Base-by-base conservation (phyloP, 306 rosid genomes). In the Fagus sylvatica region DNA sequence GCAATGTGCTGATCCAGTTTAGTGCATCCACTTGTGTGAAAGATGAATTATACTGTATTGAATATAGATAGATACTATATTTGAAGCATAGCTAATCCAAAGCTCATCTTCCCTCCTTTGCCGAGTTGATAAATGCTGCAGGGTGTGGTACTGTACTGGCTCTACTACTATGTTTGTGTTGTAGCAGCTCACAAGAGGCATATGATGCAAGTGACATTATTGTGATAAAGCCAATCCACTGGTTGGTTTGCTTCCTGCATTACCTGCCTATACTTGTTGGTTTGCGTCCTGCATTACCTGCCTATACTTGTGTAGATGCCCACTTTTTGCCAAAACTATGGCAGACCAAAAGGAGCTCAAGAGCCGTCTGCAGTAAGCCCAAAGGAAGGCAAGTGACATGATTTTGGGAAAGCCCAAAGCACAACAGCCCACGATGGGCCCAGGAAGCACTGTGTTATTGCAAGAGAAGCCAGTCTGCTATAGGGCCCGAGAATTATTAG, bases 241-340 rank as follows among this genome's bases (percentile, higher is more conserved):
- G 79, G 89, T 86, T 90, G 93, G 93, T 83, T 78, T 72, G 92
- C 97, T 90, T 90, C 97, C 96, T 86, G 97, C 97, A 79, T 74
- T 83, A 85, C 80, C 80, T 70, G 74, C 80, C 76, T 71, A 72
- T 66, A 62, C 55, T 59, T 53, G n/a, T n/a, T n/a, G n/a, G n/a
- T n/a, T n/a, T n/a, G n/a, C n/a, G n/a, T n/a, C n/a, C n/a, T n/a
- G n/a, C n/a, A n/a, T n/a, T n/a, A n/a, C n/a, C n/a, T n/a, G n/a
- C n/a, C n/a, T n/a, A n/a, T n/a, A n/a, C n/a, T n/a, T n/a, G n/a
- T n/a, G n/a, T n/a, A n/a, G n/a, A n/a, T n/a, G n/a, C n/a, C n/a
- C n/a, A n/a, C n/a, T n/a, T n/a, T n/a, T n/a, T n/a, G n/a, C n/a
- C n/a, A n/a, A n/a, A n/a, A n/a, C n/a, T n/a, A n/a, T n/a, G n/a